These are phyloP conservation scores for Boletus coccyginus DNA, from an alignment of 768 basidiomycete genomes.

Conservation along the genomic window DNA sequence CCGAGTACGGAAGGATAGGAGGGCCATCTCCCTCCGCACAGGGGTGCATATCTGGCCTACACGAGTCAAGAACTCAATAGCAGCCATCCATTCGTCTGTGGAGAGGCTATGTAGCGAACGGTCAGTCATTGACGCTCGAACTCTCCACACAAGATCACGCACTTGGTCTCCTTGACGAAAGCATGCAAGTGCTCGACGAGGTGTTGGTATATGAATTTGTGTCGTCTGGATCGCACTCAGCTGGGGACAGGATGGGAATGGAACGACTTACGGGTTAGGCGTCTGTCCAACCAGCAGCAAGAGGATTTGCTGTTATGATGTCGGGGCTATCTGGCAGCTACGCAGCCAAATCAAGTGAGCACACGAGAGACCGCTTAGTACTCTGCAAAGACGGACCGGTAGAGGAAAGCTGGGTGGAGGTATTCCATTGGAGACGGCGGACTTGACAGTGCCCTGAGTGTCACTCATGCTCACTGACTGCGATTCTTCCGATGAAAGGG, in stretches of 20 bases:
- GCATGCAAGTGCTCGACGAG: constrained; percentile 71
- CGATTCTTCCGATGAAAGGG: neutral
- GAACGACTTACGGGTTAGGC: constrained; percentile 37
- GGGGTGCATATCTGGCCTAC: constrained; percentile 72
- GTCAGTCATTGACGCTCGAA: neutral
- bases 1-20: constrained; percentile 83
- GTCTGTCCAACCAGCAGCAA: constrained; percentile 38
- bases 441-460: neutral
- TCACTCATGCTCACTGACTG: constrained; percentile 11
- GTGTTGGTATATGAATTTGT: constrained; percentile 45
- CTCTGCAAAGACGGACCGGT: constrained; percentile 32
- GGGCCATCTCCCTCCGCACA: constrained; percentile 75
- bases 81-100: constrained; percentile 82
- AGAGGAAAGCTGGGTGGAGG: constrained; percentile 37
- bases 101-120: constrained; percentile 45
- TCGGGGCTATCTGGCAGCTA: constrained; percentile 50
- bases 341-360: constrained; percentile 3
- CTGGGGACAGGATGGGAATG: neutral
- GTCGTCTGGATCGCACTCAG: constrained; percentile 30
- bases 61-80: constrained; percentile 75
- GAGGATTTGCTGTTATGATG: constrained; percentile 47
- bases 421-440: constrained; percentile 41
- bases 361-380: too few relatives aligned
- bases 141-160: constrained; percentile 7
- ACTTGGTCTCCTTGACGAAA: constrained; percentile 70